Conservation (phyloP, 768 basidiomycete genomes). For the Coprinopsis marcescibilis region DNA sequence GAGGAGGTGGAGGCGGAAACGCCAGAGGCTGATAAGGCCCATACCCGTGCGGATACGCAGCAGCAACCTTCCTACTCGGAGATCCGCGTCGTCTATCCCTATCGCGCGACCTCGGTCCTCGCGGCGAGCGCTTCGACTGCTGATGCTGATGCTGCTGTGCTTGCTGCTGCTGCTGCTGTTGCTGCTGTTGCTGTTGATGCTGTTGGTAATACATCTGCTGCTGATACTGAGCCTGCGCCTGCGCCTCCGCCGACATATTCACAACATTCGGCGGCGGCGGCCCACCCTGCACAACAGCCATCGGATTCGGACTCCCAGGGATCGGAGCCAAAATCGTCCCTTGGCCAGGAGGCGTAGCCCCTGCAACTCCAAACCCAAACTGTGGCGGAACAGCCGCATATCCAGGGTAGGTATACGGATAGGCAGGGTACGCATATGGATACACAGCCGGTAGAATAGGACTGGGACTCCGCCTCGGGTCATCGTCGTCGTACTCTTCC, state of each 20-base stretch:
- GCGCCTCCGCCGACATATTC: conserved; percentile 1
- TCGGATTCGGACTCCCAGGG: conserved; percentile 12
- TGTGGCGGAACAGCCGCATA: conserved; percentile 8
- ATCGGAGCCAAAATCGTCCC: conserved; percentile 18
- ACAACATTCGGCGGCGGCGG: background rate
- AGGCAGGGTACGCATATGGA: conserved; percentile 27
- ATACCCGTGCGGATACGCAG: conserved; percentile 23
- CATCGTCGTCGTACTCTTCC: conserved; percentile 12
- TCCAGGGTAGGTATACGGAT: conserved; percentile 12
- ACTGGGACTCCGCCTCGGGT: conserved; percentile 12
- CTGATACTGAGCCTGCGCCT: conserved; percentile 5
- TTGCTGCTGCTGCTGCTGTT: background rate
- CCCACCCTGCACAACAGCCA: background rate
- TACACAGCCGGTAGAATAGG: conserved; percentile 25
- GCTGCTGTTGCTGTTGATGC: background rate
- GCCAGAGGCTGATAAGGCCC: conserved; percentile 26
- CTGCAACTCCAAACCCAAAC: background rate
- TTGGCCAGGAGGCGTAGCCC: conserved; percentile 7
- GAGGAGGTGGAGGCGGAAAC: conserved; percentile 17
- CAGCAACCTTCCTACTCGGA: background rate
- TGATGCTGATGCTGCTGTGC: too few species aligned
- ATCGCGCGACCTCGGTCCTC: too few species aligned
- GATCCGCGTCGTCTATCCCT: too few species aligned
- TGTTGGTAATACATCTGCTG: background rate
- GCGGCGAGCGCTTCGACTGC: too few species aligned